Evolutionary conservation across 208 protist species (phyloP), one percentile per base, ranked within the genome.

Genomic region (Wallacemonas rigidus): DNA sequence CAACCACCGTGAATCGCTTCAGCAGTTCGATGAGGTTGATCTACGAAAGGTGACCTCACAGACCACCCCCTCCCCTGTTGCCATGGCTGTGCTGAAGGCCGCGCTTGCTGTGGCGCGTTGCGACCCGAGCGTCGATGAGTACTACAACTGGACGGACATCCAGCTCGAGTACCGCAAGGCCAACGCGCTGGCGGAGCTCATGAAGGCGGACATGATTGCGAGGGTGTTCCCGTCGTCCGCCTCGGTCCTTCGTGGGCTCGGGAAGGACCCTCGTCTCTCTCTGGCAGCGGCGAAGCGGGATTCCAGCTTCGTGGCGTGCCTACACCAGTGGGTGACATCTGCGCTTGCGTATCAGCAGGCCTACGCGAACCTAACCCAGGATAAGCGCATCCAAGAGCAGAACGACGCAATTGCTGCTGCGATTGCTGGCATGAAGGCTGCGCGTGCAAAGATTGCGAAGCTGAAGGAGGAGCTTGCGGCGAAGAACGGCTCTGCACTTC

Each of bases 321-420:
- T 91, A n/a, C 76, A 91, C 69, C 65, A 85, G 36, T 91, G 86
- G 86, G 75, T 88, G 40, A 79, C 80, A 8, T 83, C 78, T 2
- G 83, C 83, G 36, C 69, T 91, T 57, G 80, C 82, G 36, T 91
- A 91, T 74, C 86, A 91, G 60, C 72, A 88, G 68, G 86, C 86
- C 39, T 82, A 91, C 78, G 79, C 61, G 50, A 79, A 79, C 63
- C 53, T 88, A 6, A 82, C 80, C 4, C 57, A 80, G 44, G 83
- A 91, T 72, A 82, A 79, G 72, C 77, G 83, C 12, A 81, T 91
- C 50, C 81, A 91, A 67, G 81, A 79, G 48, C 83, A 87, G 70
- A 91, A 91, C 67, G 77, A 85, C 67, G 73, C 79, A 26, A 91
- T 91, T 67, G 74, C 71, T 5, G 72, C 67, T 54, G 71, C 77